Percentiles rank a stretch among this genome's conserved stretches.
Evolutionary conservation across 768 basidiomycete species (phyloP).

Genomic region (Cubamyces sp.): DNA sequence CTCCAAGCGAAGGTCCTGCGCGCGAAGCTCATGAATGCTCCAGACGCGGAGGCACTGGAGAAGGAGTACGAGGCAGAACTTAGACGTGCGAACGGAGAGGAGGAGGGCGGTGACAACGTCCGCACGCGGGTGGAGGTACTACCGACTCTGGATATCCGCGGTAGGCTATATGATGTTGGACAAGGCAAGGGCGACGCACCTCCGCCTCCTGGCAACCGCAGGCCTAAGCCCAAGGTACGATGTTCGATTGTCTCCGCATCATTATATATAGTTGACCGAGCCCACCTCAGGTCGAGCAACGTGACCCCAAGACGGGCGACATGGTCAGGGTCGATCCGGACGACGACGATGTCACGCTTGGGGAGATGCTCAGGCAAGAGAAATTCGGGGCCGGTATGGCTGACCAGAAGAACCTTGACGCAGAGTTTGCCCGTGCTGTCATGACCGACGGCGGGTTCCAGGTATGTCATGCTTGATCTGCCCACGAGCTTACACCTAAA

Average conservation of each 20-base stretch:
- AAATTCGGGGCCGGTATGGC: slow-evolving; percentile 85
- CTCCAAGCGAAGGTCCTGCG: slow-evolving; percentile 92
- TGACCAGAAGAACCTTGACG: slow-evolving; percentile 92
- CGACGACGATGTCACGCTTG: slow-evolving; percentile 83
- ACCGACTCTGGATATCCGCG: slow-evolving; percentile 85
- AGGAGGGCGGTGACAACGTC: slow-evolving; percentile 44
- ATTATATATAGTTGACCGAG: background rate
- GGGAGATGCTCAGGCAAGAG: slow-evolving; percentile 93
- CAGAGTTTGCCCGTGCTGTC: slow-evolving; percentile 86
- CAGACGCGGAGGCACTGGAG: slow-evolving; percentile 79
- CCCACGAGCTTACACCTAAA: background rate
- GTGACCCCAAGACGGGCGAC: slow-evolving; percentile 89
- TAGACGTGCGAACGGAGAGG: slow-evolving; percentile 45
- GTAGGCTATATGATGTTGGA: slow-evolving; percentile 90
- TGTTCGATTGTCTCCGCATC: background rate
- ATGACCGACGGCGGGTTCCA: slow-evolving; percentile 88
- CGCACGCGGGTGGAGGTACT: slow-evolving; percentile 78
- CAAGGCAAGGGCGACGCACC: slow-evolving; percentile 64
- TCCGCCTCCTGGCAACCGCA: slow-evolving; percentile 67
- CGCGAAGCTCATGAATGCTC: slow-evolving; percentile 84
- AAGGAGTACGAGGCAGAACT: slow-evolving; percentile 81
- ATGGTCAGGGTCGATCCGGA: slow-evolving; percentile 88
- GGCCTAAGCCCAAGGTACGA: slow-evolving; percentile 73
- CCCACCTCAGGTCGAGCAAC: slow-evolving; percentile 72
- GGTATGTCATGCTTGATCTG: slow-evolving; percentile 45